Conservation (phyloP, 257 asterid species). For the Linaria vulgaris region DNA sequence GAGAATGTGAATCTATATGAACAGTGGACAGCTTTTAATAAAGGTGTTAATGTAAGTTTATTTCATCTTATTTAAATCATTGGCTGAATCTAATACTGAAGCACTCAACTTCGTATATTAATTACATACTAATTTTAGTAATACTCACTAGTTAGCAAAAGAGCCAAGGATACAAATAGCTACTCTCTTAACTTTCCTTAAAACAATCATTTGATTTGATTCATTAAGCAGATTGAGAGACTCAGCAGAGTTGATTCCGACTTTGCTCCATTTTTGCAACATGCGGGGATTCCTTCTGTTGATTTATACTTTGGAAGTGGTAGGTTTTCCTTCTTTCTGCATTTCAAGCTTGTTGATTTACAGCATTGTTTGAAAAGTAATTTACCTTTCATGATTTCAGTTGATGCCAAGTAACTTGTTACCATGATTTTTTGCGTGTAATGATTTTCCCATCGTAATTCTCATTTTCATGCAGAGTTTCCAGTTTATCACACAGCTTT, state of each 20-base stretch:
- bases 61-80: neutral
- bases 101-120: neutral
- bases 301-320: conserved; percentile 89
- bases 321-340: conserved; percentile 30
- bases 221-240: conserved; percentile 52
- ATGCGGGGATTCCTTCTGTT: conserved; percentile 78
- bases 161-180: neutral
- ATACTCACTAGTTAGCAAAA: neutral
- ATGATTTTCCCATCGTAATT: conserved; percentile 18
- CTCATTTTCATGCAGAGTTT: conserved; percentile 55
- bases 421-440: conserved; percentile 14
- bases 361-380: neutral
- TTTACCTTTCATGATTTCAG: neutral
- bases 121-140: neutral
- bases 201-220: conserved; percentile 1
- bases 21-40: conserved; percentile 50
- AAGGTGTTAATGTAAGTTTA: conserved; percentile 52
- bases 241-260: conserved; percentile 92
- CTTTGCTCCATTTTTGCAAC: conserved; percentile 86
- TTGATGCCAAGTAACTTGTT: too few species aligned
- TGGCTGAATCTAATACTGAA: conserved; percentile 10
- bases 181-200: neutral
- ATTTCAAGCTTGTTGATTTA: conserved; percentile 14
- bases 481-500: conserved; percentile 95
- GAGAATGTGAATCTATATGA: conserved; percentile 48